Evolutionary conservation across 2,329 filamentous ascomycete species (phyloP), one percentile per base, ranked within the genome.

Genomic region (Fusarium metavorans): DNA sequence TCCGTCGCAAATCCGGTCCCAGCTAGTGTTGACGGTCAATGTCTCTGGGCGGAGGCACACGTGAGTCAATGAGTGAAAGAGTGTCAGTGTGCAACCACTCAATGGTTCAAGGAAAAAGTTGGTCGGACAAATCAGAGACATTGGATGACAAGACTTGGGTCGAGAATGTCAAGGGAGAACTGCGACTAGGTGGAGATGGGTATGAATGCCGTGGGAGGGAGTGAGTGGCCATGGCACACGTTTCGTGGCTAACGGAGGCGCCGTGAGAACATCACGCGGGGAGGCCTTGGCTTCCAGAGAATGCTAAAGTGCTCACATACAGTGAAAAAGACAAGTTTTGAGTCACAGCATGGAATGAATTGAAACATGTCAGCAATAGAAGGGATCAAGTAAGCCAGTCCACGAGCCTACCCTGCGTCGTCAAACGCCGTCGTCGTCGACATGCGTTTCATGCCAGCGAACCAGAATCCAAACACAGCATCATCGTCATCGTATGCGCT

Each of bases 331-430:
- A 35, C 23, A 20, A 34, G 20, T 9, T 18, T 25, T 6, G 32
- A 37, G n/a, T n/a, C 54, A 57, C 32, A 5, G 20, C 25, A 10
- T 18, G 20, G 32, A 18, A 57, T 57, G 52, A 27, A 48, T 27
- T 48, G 48, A 32, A 52, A 52, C 27, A 30, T 30, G 32, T 57
- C 32, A 37, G 32, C 32, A 30, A 30, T 32, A 56, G 8, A 20
- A 52, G 27, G 27, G 20, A 52, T 52, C 48, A 30, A 52, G 5
- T 52, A 52, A 52, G 48, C 8, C 45, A 2, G 3, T n/a, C 45
- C 11, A 30, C 2, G 27, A 52, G 48, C 48, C 37, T 67, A 71
- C 70, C 71, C 62, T 73, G 52, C 41, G 27, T 59, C 41, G 52
- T 41, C 37, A 73, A 48, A 66, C 48, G 27, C 37, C 52, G n/a